Evolutionary conservation across 2,329 filamentous ascomycete genomes (phyloP).

Genomic region (Aspergillus amoenus): DNA sequence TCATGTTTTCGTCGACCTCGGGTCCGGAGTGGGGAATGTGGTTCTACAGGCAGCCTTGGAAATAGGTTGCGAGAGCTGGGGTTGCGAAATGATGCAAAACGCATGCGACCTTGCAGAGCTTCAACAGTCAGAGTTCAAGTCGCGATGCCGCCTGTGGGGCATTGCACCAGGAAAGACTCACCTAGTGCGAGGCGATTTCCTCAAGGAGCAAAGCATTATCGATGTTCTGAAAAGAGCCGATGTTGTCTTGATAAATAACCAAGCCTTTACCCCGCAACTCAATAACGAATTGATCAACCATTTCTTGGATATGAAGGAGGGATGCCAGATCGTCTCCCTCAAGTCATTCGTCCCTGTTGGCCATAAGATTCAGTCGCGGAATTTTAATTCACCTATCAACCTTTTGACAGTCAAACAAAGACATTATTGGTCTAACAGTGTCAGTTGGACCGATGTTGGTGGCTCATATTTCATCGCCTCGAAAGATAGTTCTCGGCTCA

Average conservation of each 20-base stretch:
- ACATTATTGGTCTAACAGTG: constrained; percentile 66
- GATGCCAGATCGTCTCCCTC: constrained; percentile 85
- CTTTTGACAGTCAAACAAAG: constrained; percentile 74
- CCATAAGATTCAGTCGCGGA: constrained; percentile 71
- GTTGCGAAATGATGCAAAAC: constrained; percentile 93
- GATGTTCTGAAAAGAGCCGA: constrained; percentile 79
- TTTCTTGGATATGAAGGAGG: constrained; percentile 89
- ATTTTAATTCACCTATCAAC: constrained; percentile 77
- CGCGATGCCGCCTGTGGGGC: constrained; percentile 88
- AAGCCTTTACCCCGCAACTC: constrained; percentile 84
- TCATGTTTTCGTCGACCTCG: constrained; percentile 89
- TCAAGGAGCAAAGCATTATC: constrained; percentile 68
- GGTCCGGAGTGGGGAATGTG: constrained; percentile 94
- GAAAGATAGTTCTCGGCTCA: constrained; percentile 62
- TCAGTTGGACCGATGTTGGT: constrained; percentile 86
- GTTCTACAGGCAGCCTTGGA: constrained; percentile 91
- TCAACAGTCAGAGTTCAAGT: constrained; percentile 78
- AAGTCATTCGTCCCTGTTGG: constrained; percentile 85
- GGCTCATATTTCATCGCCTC: constrained; percentile 88
- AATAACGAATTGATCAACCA: constrained; percentile 84
- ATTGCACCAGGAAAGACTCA: constrained; percentile 75
- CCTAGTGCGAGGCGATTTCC: constrained; percentile 81
- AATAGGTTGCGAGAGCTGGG: constrained; percentile 91
- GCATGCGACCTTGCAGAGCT: constrained; percentile 77
- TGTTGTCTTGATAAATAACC: constrained; percentile 97